phyloP scores from a whole-genome alignment of 169 alveolate genomes.

The Cardiosporidium cionae region DNA sequence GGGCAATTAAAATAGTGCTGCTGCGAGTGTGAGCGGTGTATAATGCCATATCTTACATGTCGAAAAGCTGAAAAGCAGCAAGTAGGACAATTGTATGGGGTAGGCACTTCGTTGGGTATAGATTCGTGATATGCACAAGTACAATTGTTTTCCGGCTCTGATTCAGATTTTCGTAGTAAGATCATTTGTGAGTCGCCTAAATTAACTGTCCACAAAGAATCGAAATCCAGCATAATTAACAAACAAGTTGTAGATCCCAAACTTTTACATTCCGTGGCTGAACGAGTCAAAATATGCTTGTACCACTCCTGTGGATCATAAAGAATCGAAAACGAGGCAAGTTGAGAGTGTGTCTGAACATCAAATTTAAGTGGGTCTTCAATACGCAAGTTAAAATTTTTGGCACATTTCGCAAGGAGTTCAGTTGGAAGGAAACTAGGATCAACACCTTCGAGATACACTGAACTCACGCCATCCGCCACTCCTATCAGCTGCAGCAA shows the following conservation, averaged over 20 bases:
- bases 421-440: conserved; percentile 48
- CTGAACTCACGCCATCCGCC: conserved; percentile 59
- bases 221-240: conserved; percentile 39
- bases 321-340: conserved; percentile 9
- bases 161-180: conserved; percentile 20
- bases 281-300: conserved; percentile 33
- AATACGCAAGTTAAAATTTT: conserved; percentile 32
- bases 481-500: conserved; percentile 41
- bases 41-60: conserved; percentile 33
- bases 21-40: conserved; percentile 48
- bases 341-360: conserved; percentile 24
- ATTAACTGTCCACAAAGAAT: conserved; percentile 40
- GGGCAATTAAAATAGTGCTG: conserved; percentile 66
- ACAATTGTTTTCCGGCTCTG: background rate
- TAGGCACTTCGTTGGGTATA: background rate
- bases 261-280: conserved; percentile 39
- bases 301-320: conserved; percentile 19
- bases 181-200: conserved; percentile 51
- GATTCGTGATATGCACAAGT: background rate
- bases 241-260: conserved; percentile 56
- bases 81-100: background rate
- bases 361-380: conserved; percentile 37
- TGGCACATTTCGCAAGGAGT: conserved; percentile 38
- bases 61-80: too few species aligned
- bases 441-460: conserved; percentile 49